A percentile compares a stretch with the other conserved stretches of the same genome.
Conservation (phyloP, 2,329 filamentous ascomycete species). For the Fusarium pseudograminearum region DNA sequence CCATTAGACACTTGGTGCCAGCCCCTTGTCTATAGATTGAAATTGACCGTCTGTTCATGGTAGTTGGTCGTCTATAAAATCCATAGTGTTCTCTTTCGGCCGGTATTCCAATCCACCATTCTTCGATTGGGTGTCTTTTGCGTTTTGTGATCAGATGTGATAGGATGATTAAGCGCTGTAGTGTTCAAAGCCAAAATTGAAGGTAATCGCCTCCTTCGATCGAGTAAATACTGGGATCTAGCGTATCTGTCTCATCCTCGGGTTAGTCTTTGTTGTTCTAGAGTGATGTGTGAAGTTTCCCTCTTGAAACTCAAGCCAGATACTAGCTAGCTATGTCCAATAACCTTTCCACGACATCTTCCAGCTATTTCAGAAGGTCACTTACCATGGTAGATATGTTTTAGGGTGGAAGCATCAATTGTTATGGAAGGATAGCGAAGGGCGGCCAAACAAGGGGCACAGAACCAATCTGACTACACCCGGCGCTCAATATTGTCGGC, state of each 20-base stretch:
- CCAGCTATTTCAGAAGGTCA: neutral
- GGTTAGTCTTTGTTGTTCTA: neutral
- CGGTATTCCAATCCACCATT: neutral
- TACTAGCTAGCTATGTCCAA: neutral
- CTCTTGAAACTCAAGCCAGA: neutral
- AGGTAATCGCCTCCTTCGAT: neutral
- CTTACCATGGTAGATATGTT: neutral
- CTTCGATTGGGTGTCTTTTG: neutral
- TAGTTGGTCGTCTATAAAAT: no score
- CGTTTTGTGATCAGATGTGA: neutral
- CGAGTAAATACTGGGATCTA: neutral
- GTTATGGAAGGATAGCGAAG: neutral
- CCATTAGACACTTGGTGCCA: neutral
- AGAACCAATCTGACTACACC: neutral
- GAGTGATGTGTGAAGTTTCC: neutral
- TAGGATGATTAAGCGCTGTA: neutral
- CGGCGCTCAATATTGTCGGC: neutral
- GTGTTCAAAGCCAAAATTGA: no score
- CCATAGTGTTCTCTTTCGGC: neutral
- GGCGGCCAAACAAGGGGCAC: neutral
- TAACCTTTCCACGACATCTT: no score
- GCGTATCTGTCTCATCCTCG: neutral
- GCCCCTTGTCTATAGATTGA: neutral
- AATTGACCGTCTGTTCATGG: no score
- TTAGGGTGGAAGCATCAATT: neutral